Base-by-base conservation (phyloP, 2,329 filamentous ascomycete genomes). In the Aureobasidium pullulans region DNA sequence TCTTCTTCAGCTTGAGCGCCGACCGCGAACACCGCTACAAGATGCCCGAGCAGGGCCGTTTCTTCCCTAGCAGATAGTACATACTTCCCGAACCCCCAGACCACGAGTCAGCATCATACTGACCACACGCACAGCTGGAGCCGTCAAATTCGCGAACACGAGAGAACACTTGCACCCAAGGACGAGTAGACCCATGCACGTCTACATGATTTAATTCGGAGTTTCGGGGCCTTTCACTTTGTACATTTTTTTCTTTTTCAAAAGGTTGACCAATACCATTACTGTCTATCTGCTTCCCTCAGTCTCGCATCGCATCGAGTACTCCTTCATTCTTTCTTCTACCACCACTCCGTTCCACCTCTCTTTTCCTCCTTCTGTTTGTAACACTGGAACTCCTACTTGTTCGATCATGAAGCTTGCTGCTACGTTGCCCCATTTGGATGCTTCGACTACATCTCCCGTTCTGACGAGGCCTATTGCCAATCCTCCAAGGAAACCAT, bases 371-470 rank as follows among this genome's bases (percentile, higher is more conserved):
- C 59, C 16, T 48, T 49, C 62, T 6, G 66, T 64, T 56, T 66
- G 67, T 53, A 91, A 68, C 1, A 71, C 71, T 0, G 93, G 93
- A 71, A 95, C 83, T 0, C 94, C 93, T 56, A 96, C 85, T 72
- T 99, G 94, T 74, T 99, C 92, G 67, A 99, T 96, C 15, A 90
- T 90, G 72, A 96, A 94, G 68, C 91, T 92, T 7, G 94, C 93
- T 2, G 90, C 87, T 6, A 97, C 81, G 47, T 84, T 87, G 4
- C 86, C 94, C 84, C 87, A 93, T 0, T 83, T 78, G 5, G 88
- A 85, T 5, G 90, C 91, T 66, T 90, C 85, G 62, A 86, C 83
- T 42, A 89, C 77, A 63, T 72, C 66, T 44, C 75, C 34, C 79
- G 61, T 87, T 60, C 78, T 76, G 19, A 81, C 75, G 63, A 85